Evolutionary conservation across 306 rosid species (phyloP).

Genomic region (Abrus pulchellus): DNA sequence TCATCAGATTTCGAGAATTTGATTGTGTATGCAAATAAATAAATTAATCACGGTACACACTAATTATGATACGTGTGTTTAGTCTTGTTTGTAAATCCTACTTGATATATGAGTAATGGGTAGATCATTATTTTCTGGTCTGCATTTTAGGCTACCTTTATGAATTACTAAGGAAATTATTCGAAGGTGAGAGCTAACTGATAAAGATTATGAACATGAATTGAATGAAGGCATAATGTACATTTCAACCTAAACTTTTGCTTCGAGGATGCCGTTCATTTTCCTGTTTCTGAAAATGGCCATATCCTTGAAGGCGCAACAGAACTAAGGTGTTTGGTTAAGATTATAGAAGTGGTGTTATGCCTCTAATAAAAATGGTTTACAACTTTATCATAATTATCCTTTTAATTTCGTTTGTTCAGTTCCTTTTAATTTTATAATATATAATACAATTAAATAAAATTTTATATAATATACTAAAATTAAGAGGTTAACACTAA

Average conservation of each 20-base stretch:
- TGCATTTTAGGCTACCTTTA: neutral
- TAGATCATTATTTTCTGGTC: neutral
- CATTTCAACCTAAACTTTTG: neutral
- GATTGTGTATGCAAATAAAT: conserved; percentile 24
- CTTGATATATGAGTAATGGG: neutral
- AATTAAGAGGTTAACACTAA: too few species aligned
- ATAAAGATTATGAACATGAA: neutral
- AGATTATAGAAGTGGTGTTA: neutral
- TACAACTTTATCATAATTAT: too few species aligned
- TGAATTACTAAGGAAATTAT: neutral
- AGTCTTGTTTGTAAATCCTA: neutral
- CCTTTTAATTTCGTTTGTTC: too few species aligned
- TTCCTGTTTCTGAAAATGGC: neutral
- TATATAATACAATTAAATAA: too few species aligned
- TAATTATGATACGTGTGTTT: neutral
- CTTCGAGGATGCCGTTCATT: neutral
- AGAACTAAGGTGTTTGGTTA: neutral
- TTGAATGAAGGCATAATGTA: neutral
- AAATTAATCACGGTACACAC: neutral
- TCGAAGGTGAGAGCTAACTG: neutral
- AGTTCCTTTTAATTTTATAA: too few species aligned
- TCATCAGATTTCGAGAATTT: conserved; percentile 4
- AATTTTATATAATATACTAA: too few species aligned
- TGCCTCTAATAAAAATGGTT: neutral
- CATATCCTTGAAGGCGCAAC: neutral